Evolutionary conservation across 2,329 filamentous ascomycete species (phyloP).

Genomic region (Aspergillus tamarii): DNA sequence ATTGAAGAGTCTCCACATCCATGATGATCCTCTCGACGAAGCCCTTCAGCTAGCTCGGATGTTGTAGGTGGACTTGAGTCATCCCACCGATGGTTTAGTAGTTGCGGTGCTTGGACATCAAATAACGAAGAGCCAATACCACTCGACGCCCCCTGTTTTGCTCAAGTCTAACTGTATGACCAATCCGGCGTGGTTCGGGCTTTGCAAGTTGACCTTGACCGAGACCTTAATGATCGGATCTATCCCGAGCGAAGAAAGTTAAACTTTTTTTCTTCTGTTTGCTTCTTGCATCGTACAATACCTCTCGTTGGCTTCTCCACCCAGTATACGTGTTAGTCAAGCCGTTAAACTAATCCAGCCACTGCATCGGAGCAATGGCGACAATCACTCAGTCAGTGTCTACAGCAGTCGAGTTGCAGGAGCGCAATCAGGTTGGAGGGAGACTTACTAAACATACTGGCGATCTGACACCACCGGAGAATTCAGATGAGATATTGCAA

Average conservation of each 20-base stretch:
- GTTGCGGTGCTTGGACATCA: no score
- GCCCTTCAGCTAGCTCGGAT: not conserved
- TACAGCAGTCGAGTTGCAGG: not conserved
- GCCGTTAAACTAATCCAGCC: not conserved
- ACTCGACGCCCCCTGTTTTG: not conserved
- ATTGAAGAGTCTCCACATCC: not conserved
- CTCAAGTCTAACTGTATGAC: not conserved
- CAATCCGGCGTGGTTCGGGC: not conserved
- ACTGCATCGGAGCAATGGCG: not conserved
- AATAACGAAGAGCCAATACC: not conserved
- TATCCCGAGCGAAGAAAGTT: not conserved
- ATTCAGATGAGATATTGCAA: conserved; percentile 41
- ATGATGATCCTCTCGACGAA: not conserved
- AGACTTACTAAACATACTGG: not conserved
- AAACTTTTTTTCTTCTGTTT: not conserved
- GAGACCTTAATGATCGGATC: not conserved
- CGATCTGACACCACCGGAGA: not conserved
- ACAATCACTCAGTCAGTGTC: not conserved
- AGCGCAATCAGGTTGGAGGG: not conserved
- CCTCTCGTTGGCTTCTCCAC: not conserved
- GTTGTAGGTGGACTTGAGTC: not conserved
- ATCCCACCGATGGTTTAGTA: not conserved
- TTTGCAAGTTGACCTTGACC: not conserved
- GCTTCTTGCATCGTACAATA: not conserved
- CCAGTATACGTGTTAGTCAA: not conserved